Evolutionary conservation across 2,329 filamentous ascomycete genomes (phyloP).

Genomic region (Hymenoscyphus occultus): DNA sequence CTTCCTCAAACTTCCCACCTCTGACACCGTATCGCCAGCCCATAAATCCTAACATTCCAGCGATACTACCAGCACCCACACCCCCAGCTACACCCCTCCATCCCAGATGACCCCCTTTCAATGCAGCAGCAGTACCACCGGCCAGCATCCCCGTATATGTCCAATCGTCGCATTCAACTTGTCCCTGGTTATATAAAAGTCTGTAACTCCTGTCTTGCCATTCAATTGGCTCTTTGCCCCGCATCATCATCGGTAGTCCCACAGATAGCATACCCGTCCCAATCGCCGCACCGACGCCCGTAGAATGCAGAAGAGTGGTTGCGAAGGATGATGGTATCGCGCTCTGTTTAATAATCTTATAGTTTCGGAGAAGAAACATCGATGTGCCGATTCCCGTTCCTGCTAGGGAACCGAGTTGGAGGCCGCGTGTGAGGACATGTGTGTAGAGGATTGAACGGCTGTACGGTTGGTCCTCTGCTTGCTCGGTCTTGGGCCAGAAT

Average conservation of each 20-base stretch:
- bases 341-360: conserved; percentile 9
- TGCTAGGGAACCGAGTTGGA: conserved; percentile 52
- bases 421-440: conserved; percentile 56
- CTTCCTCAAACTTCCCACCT: conserved; percentile 35
- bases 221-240: conserved; percentile 55
- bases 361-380: conserved; percentile 30
- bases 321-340: conserved; percentile 29
- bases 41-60: conserved; percentile 48
- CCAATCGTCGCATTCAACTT: conserved; percentile 57
- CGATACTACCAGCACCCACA: conserved; percentile 48
- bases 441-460: conserved; percentile 53
- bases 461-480: conserved; percentile 62
- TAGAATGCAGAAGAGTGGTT: conserved; percentile 43
- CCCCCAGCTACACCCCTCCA: conserved; percentile 39
- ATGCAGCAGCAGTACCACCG: conserved; percentile 36
- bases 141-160: conserved; percentile 44
- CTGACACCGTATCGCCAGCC: conserved; percentile 50
- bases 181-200: conserved; percentile 54
- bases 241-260: conserved; percentile 50
- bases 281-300: conserved; percentile 45
- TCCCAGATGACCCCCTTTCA: conserved; percentile 22
- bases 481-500: conserved; percentile 48
- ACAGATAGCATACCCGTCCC: conserved; percentile 45
- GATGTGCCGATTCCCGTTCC: conserved; percentile 42
- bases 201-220: conserved; percentile 64